A percentile compares a stretch with the other conserved stretches of the same genome.
Conservation (phyloP, 225 moss, liverwort and hornwort species). For the Polytrichum commune region DNA sequence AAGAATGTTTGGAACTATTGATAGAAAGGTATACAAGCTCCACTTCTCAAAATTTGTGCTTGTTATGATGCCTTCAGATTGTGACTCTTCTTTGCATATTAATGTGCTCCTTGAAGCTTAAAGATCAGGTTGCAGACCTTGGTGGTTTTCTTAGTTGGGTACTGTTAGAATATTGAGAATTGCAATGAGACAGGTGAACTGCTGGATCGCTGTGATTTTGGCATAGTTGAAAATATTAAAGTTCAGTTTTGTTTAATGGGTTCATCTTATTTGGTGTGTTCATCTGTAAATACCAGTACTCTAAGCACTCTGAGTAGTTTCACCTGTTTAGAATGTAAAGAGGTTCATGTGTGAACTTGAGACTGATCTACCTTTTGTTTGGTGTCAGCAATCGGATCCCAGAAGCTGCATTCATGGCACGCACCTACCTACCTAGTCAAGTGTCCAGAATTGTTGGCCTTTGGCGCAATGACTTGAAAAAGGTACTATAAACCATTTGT, state of each 20-base stretch:
- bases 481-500: constrained; percentile 34
- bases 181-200: too few relatives aligned
- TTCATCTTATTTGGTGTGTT: background rate
- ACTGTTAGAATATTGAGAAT: too few relatives aligned
- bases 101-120: background rate
- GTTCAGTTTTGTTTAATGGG: background rate
- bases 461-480: constrained; percentile 94
- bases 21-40: constrained; percentile 62
- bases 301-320: background rate
- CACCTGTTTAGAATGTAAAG: background rate
- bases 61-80: too few relatives aligned
- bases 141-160: too few relatives aligned
- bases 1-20: constrained; percentile 86
- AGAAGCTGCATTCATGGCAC: constrained; percentile 95
- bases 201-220: too few relatives aligned
- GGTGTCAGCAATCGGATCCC: constrained; percentile 82
- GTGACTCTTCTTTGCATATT: background rate
- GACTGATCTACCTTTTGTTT: background rate
- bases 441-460: constrained; percentile 82
- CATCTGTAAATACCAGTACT: background rate
- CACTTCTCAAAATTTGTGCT: background rate
- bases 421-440: constrained; percentile 91
- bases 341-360: background rate
- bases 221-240: too few relatives aligned
- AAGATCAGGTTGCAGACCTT: too few relatives aligned